phyloP scores from a whole-genome alignment of 2,329 filamentous ascomycete genomes.

The Sphaceloma murrayae region DNA sequence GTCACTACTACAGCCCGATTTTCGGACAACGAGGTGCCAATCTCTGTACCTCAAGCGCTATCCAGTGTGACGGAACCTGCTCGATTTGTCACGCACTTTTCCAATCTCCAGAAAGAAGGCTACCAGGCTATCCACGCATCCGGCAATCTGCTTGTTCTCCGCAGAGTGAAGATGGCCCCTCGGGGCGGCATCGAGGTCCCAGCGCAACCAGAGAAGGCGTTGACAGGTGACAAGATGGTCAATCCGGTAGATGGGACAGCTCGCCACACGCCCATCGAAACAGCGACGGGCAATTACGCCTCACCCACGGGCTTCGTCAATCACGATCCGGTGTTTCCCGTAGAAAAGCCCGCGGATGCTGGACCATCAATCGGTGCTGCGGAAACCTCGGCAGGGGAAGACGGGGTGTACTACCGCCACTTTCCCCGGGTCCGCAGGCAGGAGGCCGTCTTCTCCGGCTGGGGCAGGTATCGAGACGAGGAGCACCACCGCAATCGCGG shows the following conservation, averaged over 20 bases:
- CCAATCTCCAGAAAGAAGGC: constrained; percentile 48
- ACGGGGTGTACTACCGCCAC: constrained; percentile 36
- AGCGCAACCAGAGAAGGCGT: too few species aligned
- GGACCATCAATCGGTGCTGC: constrained; percentile 20
- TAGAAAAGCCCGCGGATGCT: constrained; percentile 9
- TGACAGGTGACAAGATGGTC: constrained; percentile 26
- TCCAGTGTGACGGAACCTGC: constrained; percentile 52
- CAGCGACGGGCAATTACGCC: constrained; percentile 48
- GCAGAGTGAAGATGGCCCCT: constrained; percentile 43
- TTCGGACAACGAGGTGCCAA: constrained; percentile 39
- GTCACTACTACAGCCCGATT: constrained; percentile 50
- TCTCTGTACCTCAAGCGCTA: constrained; percentile 52
- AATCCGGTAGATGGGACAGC: constrained; percentile 49
- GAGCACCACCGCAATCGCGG: not conserved
- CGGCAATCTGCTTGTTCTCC: constrained; percentile 56
- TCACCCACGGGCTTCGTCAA: constrained; percentile 59
- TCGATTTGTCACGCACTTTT: constrained; percentile 57
- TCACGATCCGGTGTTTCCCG: constrained; percentile 36
- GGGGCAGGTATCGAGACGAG: not conserved
- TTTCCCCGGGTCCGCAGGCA: constrained; percentile 35
- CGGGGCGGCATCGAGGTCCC: too few species aligned
- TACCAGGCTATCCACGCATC: constrained; percentile 58
- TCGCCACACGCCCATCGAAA: constrained; percentile 15
- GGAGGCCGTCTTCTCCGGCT: constrained; percentile 14
- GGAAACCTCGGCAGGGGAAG: constrained; percentile 25